Base-by-base conservation (phyloP, 805 yeast species). In the Candida ortonii region DNA sequence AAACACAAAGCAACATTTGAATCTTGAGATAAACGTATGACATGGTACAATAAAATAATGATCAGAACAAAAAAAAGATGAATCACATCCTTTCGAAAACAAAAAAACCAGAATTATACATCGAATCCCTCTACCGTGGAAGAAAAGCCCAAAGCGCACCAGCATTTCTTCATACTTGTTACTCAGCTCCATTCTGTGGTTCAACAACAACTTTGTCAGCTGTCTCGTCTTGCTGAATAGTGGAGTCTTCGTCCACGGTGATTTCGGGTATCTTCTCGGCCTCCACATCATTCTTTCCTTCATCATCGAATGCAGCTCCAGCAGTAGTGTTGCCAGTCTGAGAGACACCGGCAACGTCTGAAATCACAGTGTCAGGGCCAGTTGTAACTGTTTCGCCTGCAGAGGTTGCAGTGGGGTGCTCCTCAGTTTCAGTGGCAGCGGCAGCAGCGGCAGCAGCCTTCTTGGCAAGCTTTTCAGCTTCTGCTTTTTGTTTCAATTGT, bases 201-300 rank as follows among this genome's bases (percentile, higher is more conserved):
- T 38, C 44, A 25, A 30, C 29, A 10, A 13, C 30, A 6, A 39
- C 41, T 22, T 34, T 43, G 18, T 46, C 53, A 30, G 25, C 30
- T 8, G 52, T 43, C 20, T 77, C 76, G 48, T 72, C 78, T 39
- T 70, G 75, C 17, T 67, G 69, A 12, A 69, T 39, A 1, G 76
- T 71, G 7, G 70, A 54, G 47, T 73, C 78, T 10, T 71, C 73
- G 48, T 72, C 76, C 27, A 54, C 55, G 5, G 66, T 60, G 3
- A 47, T 12, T 10, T 25, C 28, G 3, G 17, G 16, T 9, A 19
- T 6, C 15, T n/a, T 22, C 27, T 30, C 32, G 13, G 11, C 25
- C 14, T 16, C 22, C 5, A 6, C 25, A 19, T 28, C 32, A 18
- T 28, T 28, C 32, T 28, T 28, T 4, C 19, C 30, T 16, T 14